Base-by-base conservation (phyloP, 1,139 yeast genomes). In the Scheffersomyces parashehatae region DNA sequence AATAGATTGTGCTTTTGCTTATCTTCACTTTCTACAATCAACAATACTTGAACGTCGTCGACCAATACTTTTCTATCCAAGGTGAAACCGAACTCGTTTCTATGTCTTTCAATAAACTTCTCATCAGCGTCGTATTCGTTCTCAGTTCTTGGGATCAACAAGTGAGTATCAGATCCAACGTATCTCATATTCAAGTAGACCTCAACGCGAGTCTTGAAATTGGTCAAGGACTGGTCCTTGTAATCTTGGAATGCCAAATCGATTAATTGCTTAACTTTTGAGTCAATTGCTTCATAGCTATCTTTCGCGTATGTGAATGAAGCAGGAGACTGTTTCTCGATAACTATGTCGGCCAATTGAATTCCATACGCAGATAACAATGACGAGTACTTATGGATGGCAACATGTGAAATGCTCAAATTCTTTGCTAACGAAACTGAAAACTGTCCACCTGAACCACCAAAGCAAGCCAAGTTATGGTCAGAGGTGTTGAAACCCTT, bases 161-260 rank as follows among this genome's bases (percentile, higher is more conserved):
- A 70, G 37, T 85, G 84, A 3, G 97, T 85, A 58, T 90, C 97
- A 13, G 96, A 85, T 5, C 97, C 97, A 48, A 82, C 81, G 60
- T 88, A 91, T 55, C 95, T 76, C 75, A 91, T 70, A 59, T 90
- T 90, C 51, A 89, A 68, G 53, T 78, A 87, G 29, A 78, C 77
- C 55, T 89, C 95, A 42, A 77, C 69, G 40, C 56, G 49, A 10
- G 72, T 62, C 3, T 47, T 41, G 40, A 61, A 60, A 2, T 45
- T 54, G 5, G 58, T 48, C 47, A 70, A 60, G 10, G 59, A 56
- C 47, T 71, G 77, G 3, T 56, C 64, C 13, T 57, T 38, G 48
- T 62, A 69, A 38, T 70, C 77, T n/a, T 53, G 41, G 28, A 57
- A 49, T 1, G 75, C 77, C 8, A 49, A 50, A 4, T 53, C 52